These are phyloP conservation scores for Aurantiochytrium sp. DNA, from an alignment of 108 stramenopile species.

Conservation along the genomic window DNA sequence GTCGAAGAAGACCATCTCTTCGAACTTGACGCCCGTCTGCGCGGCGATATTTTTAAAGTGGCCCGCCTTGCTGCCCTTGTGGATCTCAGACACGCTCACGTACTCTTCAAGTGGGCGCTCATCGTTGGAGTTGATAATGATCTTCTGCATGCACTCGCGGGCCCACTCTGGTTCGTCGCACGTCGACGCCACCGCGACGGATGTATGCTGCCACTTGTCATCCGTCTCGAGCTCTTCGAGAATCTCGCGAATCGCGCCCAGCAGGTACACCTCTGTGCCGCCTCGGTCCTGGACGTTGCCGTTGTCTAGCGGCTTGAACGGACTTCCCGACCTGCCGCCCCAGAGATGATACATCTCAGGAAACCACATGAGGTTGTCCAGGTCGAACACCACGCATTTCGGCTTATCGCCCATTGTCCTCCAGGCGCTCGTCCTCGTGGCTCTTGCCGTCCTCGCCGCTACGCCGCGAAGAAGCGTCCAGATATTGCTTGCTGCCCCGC, in stretches of 20 bases:
- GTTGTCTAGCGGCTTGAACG: not conserved
- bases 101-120: not conserved
- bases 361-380: not conserved
- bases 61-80: constrained; percentile 25
- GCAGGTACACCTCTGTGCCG: constrained; percentile 10
- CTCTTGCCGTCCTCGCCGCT: no score
- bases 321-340: not conserved
- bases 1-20: constrained; percentile 31
- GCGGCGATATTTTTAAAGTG: not conserved
- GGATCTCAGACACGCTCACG: not conserved
- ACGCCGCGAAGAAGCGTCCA: no score
- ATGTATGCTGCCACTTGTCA: not conserved
- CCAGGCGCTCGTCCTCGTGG: no score
- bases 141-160: not conserved
- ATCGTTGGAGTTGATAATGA: not conserved
- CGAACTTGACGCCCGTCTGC: constrained; percentile 13
- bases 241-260: constrained; percentile 22
- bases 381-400: not conserved
- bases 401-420: not conserved
- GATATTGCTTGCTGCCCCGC: no score
- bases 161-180: constrained; percentile 33
- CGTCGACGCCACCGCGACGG: not conserved
- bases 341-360: constrained; percentile 26
- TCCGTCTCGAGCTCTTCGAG: not conserved
- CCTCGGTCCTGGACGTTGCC: not conserved